Evolutionary conservation across 192 early-diverging fungal species (phyloP).

Genomic region (Lobosporangium transversale): DNA sequence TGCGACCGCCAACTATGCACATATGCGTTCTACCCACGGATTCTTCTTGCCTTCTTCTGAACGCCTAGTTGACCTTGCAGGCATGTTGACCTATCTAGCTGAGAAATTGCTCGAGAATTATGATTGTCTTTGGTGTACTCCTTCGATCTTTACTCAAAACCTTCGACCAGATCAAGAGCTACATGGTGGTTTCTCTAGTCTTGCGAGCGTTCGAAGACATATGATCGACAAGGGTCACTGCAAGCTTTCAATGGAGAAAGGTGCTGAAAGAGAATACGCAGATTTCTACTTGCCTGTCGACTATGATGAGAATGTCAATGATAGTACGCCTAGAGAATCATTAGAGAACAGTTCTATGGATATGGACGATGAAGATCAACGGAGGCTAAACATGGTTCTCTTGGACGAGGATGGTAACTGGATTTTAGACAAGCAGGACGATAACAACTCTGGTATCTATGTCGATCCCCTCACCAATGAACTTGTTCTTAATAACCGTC

Average conservation of each 20-base stretch:
- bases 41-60: conserved; percentile 47
- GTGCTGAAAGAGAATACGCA: conserved; percentile 44
- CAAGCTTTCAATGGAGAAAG: conserved; percentile 44
- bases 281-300: conserved; percentile 42
- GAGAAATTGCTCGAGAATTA: conserved; percentile 31
- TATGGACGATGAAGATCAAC: conserved; percentile 33
- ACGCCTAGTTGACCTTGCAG: conserved; percentile 36
- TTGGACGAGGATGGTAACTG: conserved; percentile 47
- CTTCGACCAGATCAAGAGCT: conserved; percentile 41
- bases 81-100: conserved; percentile 42
- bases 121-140: conserved; percentile 50
- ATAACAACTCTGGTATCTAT: conserved; percentile 15
- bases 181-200: conserved; percentile 10
- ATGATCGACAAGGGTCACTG: conserved; percentile 55
- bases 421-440: conserved; percentile 23
- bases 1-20: conserved; percentile 58
- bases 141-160: conserved; percentile 37
- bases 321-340: conserved; percentile 6
- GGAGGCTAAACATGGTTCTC: conserved; percentile 27
- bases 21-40: conserved; percentile 39
- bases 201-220: conserved; percentile 39
- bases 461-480: conserved; percentile 47
- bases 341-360: conserved; percentile 29
- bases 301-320: conserved; percentile 5
- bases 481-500: conserved; percentile 49